A percentile compares a stretch with the other conserved stretches of the same genome.
These are phyloP conservation scores for Euphorbia tirucalli DNA, from an alignment of 345 rosid species.

Conservation along the genomic window DNA sequence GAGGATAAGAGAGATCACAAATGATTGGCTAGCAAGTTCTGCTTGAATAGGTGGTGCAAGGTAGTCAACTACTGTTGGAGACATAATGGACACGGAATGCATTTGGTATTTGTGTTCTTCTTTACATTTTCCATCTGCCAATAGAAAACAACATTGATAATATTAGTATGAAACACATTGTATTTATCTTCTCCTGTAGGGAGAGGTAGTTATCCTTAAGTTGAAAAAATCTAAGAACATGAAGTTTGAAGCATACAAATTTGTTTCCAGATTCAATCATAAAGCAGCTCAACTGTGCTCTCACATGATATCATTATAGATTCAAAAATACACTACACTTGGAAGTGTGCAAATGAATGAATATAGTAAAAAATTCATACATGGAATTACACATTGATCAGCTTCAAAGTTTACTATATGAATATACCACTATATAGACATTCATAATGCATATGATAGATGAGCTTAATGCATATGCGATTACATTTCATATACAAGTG, in stretches of 20 bases:
- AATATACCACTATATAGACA: not conserved
- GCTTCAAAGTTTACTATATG: no score
- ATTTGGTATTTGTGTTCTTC: conserved; percentile 23
- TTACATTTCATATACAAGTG: no score
- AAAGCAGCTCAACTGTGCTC: not conserved
- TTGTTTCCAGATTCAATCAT: not conserved
- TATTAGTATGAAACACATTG: not conserved
- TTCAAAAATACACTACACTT: no score
- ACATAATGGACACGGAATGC: conserved; percentile 20
- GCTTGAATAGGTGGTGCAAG: conserved; percentile 27
- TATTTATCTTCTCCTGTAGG: conserved; percentile 4
- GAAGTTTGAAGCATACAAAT: not conserved
- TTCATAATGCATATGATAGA: not conserved
- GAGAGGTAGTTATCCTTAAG: not conserved
- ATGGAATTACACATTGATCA: not conserved
- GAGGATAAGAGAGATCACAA: conserved; percentile 34
- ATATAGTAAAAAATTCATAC: not conserved
- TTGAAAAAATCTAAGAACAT: not conserved
- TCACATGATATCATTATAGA: not conserved
- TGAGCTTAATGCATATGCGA: not conserved
- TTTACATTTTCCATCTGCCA: conserved; percentile 26
- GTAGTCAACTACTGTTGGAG: conserved; percentile 25
- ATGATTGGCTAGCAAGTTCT: conserved; percentile 33
- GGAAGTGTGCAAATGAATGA: no score
- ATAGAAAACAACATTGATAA: conserved; percentile 11